These are phyloP conservation scores for Lyophyllum shimeji DNA, from an alignment of 768 basidiomycete species.

Conservation along the genomic window DNA sequence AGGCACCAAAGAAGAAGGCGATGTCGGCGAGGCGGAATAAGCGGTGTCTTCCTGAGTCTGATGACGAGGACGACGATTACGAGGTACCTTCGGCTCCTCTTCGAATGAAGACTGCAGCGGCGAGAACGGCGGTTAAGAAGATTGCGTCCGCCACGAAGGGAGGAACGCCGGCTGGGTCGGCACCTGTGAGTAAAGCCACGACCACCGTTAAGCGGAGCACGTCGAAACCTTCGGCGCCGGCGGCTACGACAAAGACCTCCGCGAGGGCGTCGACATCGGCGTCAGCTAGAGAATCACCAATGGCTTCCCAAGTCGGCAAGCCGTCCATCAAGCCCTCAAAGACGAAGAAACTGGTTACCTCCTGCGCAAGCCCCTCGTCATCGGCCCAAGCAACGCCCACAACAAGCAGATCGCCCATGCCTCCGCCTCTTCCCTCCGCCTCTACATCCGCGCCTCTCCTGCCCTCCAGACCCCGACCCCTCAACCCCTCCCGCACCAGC, in stretches of 20 bases:
- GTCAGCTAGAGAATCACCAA: neutral
- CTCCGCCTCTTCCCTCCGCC: neutral
- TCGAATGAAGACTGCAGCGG: neutral
- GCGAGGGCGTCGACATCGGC: neutral
- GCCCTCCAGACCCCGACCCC: neutral
- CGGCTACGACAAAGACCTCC: neutral
- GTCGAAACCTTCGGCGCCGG: neutral
- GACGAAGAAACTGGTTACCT: conserved; percentile 2
- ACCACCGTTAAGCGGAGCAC: conserved; percentile 2
- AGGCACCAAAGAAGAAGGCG: neutral
- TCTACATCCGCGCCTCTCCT: neutral
- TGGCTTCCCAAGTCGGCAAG: neutral
- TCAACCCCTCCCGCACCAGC: neutral
- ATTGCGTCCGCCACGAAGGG: neutral
- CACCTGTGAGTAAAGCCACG: neutral
- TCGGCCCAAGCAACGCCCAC: neutral
- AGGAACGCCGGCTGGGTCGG: neutral
- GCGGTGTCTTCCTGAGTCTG: neutral
- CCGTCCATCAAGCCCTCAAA: neutral
- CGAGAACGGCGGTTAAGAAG: neutral
- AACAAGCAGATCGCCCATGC: neutral
- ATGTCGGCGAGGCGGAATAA: neutral
- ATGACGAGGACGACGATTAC: conserved; percentile 2
- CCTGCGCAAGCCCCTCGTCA: neutral
- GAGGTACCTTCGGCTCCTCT: neutral